Evolutionary conservation across 371 early-diverging fungal genomes (phyloP), one percentile per base, ranked within the genome.

Genomic region (Vairimorpha ceranae): DNA sequence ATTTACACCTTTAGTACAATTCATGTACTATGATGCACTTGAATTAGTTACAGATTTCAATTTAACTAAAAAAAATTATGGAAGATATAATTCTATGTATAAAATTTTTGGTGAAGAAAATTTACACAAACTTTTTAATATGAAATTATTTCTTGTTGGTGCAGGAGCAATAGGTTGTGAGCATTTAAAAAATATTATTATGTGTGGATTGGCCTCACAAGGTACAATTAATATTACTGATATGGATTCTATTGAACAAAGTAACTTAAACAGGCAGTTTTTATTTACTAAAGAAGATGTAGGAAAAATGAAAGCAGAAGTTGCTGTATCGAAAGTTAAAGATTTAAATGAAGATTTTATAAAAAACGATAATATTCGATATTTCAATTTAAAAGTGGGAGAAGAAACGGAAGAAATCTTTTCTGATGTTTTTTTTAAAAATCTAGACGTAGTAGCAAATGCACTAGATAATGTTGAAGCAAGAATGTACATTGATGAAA

Each of bases 111-210:
- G 97, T 52, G 85, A 86, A 63, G 88, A 88, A 54, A 92, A 91
- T 87, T 91, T 94, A 80, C 86, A 90, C 59, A 89, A 88, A 80
- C 85, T 99, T 61, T 87, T 89, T 21, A 90, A 93, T 80, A 85
- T 88, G 45, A 88, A 89, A 64, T 88, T 93, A 78, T 98, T 99
- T 87, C 85, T 97, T 38, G 96, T 98, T 38, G 99, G 99, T 60
- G 90, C 98, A 51, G 99, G 99, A 59, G 99, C 99, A 6, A 99
- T 99, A 82, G 99, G 99, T 61, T 99, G 99, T 86, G 99, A 99
- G 85, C 95, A 97, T 93, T 87, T 99, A 60, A 99, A 99, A 87
- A 97, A 97, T 85, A 93, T 95, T 91, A 91, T 92, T 29, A 90
- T 97, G 93, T 91, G 95, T 88, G 99, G 99, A 54, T 84, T 97